phyloP scores from a whole-genome alignment of 2,329 filamentous ascomycete species.

The Tolypocladium inflatum region DNA sequence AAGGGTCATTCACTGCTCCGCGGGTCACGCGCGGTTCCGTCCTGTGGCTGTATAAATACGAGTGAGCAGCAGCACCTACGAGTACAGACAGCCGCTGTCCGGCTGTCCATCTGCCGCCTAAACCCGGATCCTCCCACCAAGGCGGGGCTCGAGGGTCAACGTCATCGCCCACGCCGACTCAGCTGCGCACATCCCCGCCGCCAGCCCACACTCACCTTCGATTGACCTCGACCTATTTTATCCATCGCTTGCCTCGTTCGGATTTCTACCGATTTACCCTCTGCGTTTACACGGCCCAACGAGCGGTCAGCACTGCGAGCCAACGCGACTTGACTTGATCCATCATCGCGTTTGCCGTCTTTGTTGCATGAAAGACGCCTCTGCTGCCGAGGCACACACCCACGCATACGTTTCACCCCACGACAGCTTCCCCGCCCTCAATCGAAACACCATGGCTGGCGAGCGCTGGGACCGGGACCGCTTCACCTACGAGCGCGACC shows the following conservation, averaged over 20 bases:
- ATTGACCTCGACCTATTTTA: background rate
- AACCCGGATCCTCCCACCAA: slow-evolving; percentile 3
- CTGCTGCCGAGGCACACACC: background rate
- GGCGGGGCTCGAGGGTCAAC: slow-evolving; percentile 1
- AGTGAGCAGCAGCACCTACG: background rate
- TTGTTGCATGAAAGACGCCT: background rate
- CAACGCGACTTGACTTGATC: background rate
- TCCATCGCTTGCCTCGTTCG: background rate
- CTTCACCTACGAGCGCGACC: slow-evolving; percentile 26
- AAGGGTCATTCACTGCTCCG: background rate
- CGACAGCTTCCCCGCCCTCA: background rate
- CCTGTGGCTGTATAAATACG: background rate
- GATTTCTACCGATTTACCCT: background rate
- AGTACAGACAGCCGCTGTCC: background rate
- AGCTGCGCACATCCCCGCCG: background rate
- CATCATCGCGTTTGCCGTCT: background rate
- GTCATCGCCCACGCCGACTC: slow-evolving; percentile 4
- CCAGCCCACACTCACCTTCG: background rate
- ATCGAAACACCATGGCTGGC: slow-evolving; percentile 13
- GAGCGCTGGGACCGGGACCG: slow-evolving; percentile 48
- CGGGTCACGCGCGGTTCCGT: background rate
- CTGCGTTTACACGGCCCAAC: background rate
- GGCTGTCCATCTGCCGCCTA: slow-evolving; percentile 1
- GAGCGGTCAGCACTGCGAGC: background rate
- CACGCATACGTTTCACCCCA: background rate